Base-by-base conservation (phyloP, 441 rosid genomes). In the Jatropha podagrica region DNA sequence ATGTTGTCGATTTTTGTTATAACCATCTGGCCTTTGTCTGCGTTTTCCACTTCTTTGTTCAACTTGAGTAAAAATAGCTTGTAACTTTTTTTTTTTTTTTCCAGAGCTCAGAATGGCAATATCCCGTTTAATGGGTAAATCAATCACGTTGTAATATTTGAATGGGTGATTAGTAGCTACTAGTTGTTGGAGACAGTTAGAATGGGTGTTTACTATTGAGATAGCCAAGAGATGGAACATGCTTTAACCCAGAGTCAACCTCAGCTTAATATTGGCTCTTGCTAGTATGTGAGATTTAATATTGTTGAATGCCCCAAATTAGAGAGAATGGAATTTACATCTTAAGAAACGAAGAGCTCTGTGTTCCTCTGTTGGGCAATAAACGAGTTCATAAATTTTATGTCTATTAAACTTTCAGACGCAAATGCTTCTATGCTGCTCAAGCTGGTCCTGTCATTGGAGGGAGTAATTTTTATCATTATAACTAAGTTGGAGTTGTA, bases 361-460 rank as follows among this genome's bases (percentile, higher is more conserved):
- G 27, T 54, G 11, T 74, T 56, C 18, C 64, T 74, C 17, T 54
- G 49, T 26, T 65, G 32, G 65, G 55, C 17, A 23, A n/a, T 48
- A 2, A 32, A 32, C 32, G 32, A 11, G 48, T 11, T 1, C 48
- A 44, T 44, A 11, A 7, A 44, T 44, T 4, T 44, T 44, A 44
- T 44, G 48, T 44, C 48, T 44, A 2, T 44, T 7, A 44, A 44
- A 44, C 10, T 18, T 32, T 11, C 32, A 63, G 11, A 10, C 11
- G 69, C 26, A 37, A 26, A 46, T 40, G 62, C 66, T 72, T 72
- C 41, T n/a, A 14, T 40, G 64, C 49, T 54, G 55, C 64, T 54
- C 11, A 52, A 55, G 14, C 13, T 23, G 23, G 42, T 51, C 60
- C 20, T 40, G 7, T 23, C 12, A 4, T 37, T 64, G 38, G 60